phyloP scores from a whole-genome alignment of 1,139 yeast species.

The Zygosaccharomyces pseudobailii region DNA sequence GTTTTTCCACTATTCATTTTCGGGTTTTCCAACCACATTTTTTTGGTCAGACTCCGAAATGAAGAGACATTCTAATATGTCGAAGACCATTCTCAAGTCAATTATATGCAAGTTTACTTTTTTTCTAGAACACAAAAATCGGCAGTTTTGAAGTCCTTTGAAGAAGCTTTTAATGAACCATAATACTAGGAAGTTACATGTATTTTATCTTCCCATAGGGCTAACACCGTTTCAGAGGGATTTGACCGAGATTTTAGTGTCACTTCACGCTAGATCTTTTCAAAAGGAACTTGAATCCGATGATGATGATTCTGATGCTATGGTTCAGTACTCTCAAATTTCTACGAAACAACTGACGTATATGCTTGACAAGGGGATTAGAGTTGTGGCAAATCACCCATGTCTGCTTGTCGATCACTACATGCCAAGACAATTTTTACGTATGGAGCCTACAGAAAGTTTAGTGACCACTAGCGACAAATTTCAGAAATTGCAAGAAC shows the following conservation, averaged over 20 bases:
- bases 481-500: slow-evolving; percentile 48
- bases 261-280: slow-evolving; percentile 48
- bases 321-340: slow-evolving; percentile 20
- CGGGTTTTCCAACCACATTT: neutral
- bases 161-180: slow-evolving; percentile 1
- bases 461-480: slow-evolving; percentile 55
- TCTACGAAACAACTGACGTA: slow-evolving; percentile 35
- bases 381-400: slow-evolving; percentile 56
- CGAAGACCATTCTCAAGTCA: neutral
- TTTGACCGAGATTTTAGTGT: slow-evolving; percentile 48
- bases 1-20: neutral
- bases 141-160: neutral
- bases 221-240: slow-evolving; percentile 54
- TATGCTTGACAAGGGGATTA: slow-evolving; percentile 47
- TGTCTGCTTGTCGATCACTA: slow-evolving; percentile 68
- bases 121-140: neutral
- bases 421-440: slow-evolving; percentile 60
- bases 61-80: neutral
- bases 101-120: neutral
- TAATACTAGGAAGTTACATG: slow-evolving; percentile 17
- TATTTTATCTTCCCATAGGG: slow-evolving; percentile 52
- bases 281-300: slow-evolving; percentile 25
- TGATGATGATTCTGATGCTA: slow-evolving; percentile 9
- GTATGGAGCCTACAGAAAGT: slow-evolving; percentile 59
- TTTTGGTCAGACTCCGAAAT: neutral